phyloP scores from a whole-genome alignment of 164 flowering plant genomes.

The Protea cynaroides region DNA sequence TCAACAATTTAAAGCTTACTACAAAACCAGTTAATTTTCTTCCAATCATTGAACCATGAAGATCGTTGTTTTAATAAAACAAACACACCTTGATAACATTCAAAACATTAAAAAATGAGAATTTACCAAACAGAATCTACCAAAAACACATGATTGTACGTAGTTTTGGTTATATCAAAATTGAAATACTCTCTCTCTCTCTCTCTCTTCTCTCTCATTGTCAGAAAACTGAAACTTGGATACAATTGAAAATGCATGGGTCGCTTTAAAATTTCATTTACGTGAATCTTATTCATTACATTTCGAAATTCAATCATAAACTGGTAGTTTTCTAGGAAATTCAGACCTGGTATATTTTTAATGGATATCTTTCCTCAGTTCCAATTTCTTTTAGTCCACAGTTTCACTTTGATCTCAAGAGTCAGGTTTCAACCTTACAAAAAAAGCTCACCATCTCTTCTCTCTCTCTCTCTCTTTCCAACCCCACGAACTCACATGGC shows the following conservation, averaged over 20 bases:
- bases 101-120: too few relatives aligned
- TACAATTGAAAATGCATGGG: not conserved
- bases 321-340: not conserved
- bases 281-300: not conserved
- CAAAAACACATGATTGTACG: too few relatives aligned
- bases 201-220: not conserved
- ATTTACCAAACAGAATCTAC: too few relatives aligned
- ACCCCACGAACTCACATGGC: slow-evolving; percentile 6
- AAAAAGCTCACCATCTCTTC: not conserved
- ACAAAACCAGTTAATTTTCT: too few relatives aligned
- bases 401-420: not conserved
- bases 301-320: not conserved
- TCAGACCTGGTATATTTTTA: not conserved
- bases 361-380: not conserved
- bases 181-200: not conserved
- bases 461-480: not conserved
- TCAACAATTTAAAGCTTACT: too few relatives aligned
- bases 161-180: too few relatives aligned
- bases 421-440: slow-evolving; percentile 2
- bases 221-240: not conserved
- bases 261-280: not conserved
- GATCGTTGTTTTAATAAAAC: too few relatives aligned
- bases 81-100: too few relatives aligned
- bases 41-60: too few relatives aligned
- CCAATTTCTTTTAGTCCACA: slow-evolving; percentile 4